Base-by-base conservation (phyloP, 176 grass and related monocot genomes). In the Avena sativa region DNA sequence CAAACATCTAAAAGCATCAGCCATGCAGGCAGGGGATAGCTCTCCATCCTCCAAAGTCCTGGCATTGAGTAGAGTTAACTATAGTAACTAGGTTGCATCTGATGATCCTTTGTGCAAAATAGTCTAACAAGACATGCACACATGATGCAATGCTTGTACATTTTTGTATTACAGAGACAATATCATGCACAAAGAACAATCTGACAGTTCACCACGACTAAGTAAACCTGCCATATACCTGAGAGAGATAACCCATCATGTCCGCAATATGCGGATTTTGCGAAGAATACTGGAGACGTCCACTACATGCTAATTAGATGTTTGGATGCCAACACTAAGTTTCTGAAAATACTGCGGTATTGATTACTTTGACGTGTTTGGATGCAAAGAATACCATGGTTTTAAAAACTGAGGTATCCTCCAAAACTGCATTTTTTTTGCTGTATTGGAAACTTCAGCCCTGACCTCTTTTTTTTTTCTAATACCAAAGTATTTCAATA, bases 1-100 rank as follows among this genome's bases (percentile, higher is more conserved):
- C 81, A 97, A 73, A 78, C 82, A 89, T 85, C 84, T 94, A 52
- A 94, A 97, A 83, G 89, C 88, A 84, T 97, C 95, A 40, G 67
- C 59, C 95, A 92, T 91, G 79, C 95, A 97, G 78, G 95, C 83
- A 81, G 95, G 95, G 58, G 86, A 71, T 64, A 89, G 17, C 16
- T 97, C 90, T 80, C 92, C 94, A 87, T 94, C 94, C 69, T 90
- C 90, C 71, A 80, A 75, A 55, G 84, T 52, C 72, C 92, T 92
- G 70, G 71, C 10, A 79, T 60, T 47, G n/a, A 81, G 73, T 70
- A 75, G n/a, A 51, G 73, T 65, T 79, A 79, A 79, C 40, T 43
- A 43, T 43, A 43, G 40, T 43, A 43, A 6, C 14, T 79, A 60
- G 34, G 16, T 59, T 9, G 13, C 77, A 62, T 79, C 55, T 79